phyloP scores from a whole-genome alignment of 371 early-diverging fungal species.

The Mucor piriformis region DNA sequence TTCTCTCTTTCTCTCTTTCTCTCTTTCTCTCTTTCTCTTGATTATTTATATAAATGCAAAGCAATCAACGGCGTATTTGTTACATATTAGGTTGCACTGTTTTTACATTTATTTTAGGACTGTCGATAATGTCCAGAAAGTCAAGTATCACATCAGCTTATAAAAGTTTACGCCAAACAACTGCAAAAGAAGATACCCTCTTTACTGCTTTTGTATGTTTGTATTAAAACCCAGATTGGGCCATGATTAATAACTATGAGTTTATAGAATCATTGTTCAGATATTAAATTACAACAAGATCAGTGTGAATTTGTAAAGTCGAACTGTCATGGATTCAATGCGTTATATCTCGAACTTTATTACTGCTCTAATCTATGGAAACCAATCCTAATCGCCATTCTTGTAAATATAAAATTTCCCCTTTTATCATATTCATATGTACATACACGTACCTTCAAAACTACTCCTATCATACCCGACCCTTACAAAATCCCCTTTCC shows the following conservation, averaged over 20 bases:
- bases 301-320: conserved; percentile 59
- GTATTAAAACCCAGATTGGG: neutral
- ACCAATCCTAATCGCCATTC: conserved; percentile 38
- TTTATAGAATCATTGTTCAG: conserved; percentile 9
- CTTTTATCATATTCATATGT: neutral
- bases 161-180: neutral
- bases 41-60: neutral
- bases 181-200: neutral
- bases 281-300: conserved; percentile 55
- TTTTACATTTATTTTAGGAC: neutral
- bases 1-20: neutral
- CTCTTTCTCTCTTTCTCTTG: neutral
- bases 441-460: neutral
- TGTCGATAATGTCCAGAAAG: neutral
- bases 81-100: neutral
- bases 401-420: conserved; percentile 38
- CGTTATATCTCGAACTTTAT: conserved; percentile 61
- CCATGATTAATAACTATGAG: neutral
- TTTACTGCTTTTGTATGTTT: neutral
- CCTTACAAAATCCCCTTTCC: neutral
- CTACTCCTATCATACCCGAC: conserved; percentile 7
- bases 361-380: conserved; percentile 57
- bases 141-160: neutral
- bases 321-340: conserved; percentile 55
- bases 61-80: neutral